Base-by-base conservation (phyloP, 129 eudicot genomes). In the Kitagawia praeruptora region DNA sequence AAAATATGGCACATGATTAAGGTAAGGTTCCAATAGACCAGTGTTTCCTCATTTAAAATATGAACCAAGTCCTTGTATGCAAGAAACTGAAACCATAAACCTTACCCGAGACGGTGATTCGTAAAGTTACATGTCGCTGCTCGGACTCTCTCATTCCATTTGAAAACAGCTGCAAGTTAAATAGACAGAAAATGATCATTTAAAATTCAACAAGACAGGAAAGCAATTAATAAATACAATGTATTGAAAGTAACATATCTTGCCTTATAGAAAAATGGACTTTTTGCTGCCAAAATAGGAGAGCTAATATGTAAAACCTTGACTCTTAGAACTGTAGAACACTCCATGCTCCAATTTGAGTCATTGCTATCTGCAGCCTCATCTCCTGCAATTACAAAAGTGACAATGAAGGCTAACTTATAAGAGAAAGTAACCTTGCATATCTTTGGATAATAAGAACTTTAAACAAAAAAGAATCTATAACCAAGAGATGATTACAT, bases 61-160 rank as follows among this genome's bases (percentile, higher is more conserved):
- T 15, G 56, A 75, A 15, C 31, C n/a, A 61, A n/a, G 34, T 45
- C 61, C 12, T 28, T 5, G 12, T 10, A 25, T 48, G 13, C 61
- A 75, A 16, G 13, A 46, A 46, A 19, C 4, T 46, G 34, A 6
- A n/a, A 47, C 51, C 25, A 61, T 58, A n/a, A 4, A 77, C n/a
- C 79, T 41, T 86, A 92, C 97, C 97, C 44, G 96, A 89, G 63
- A 91, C 90, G 81, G 77, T 90, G 70, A 92, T 90, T 70, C 96
- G 84, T 78, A 92, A 82, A 48, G 93, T 90, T 85, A 92, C 91
- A 46, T 88, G 91, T 46, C 97, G 89, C 83, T 92, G 97, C 81
- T 89, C 97, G 4, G 97, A 92, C 83, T 92, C 96, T 84, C 89
- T 87, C 97, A 92, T 92, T 67, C 97, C 96, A 76, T 92, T 92